Base-by-base conservation (phyloP, 1,284 basidiomycete genomes). In the Exobasidium rhododendri region DNA sequence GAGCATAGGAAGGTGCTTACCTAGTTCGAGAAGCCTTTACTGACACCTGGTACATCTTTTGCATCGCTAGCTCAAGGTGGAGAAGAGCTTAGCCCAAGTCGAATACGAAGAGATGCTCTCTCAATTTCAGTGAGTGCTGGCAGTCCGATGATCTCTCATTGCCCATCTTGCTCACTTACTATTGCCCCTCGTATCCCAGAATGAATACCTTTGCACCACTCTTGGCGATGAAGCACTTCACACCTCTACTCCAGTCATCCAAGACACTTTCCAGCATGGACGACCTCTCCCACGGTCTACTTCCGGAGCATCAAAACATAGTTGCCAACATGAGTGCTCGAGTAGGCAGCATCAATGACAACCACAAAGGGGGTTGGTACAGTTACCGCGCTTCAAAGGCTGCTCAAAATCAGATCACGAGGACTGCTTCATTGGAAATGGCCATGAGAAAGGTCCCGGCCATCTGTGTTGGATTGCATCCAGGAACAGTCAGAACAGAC, bases 371-470 rank as follows among this genome's bases (percentile, higher is more conserved):
- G 5, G 86, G 83, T 30, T 89, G 88, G 88, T 89, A 87, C 77
- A 87, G 85, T 28, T 89, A 89, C 76, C 84, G 88, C 47, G 83
- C 87, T 59, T 88, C 87, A 59, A 90, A 90, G 77, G 86, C 88
- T 0, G 88, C 88, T 47, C 82, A 89, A 62, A 89, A 90, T 74
- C 88, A 89, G 77, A 83, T 87, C 53, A 82, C 89, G 72, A 85
- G 85, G 62, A 88, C 86, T 1, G 85, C 89, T 64, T 85, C 88
- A 73, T 81, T 86, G 62, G 86, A 89, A 71, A 82, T 89, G 63
- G 81, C 83, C 77, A 63, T 78, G 49, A 83, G 84, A 68, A 83
- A 83, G 62, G 81, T 78, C 2, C 83, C 83, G 5, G 85, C 86
- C 10, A 83, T 89, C 47, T 77, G 81, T 13, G 69, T 81, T 3